Evolutionary conservation across 2,329 filamentous ascomycete species (phyloP), one percentile per base, ranked within the genome.

Genomic region (Leptographium galeiforme): DNA sequence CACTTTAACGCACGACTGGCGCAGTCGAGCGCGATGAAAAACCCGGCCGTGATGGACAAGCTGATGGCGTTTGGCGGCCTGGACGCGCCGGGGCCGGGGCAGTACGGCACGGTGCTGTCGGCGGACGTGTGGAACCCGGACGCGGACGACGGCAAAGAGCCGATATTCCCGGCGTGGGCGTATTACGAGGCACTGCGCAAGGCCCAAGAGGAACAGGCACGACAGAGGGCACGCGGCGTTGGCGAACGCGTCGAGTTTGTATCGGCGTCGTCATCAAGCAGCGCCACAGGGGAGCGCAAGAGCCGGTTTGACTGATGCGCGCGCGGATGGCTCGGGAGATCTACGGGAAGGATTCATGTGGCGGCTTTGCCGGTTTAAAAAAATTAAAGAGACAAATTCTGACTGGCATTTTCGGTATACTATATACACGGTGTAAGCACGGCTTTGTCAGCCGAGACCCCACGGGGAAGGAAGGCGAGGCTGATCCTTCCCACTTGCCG

Each of bases 1-100:
- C 87, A 93, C 67, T 91, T 91, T 73, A 90, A 93, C 65, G 73
- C 81, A 60, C 82, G 85, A 57, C 71, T 93, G 10, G 78, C 84
- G 39, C 74, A 76, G 54, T 85, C 83, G 0, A 68, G 77, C 0
- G 79, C 84, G 8, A 70, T 90, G 55, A 78, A 79, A 51, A 91
- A 91, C 63, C 87, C 87, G 2, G 78, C 77, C 44, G 70, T 90
- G 52, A 78, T 81, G 66, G 80, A 85, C 57, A 89, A 87, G 67
- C 72, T 91, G 53, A 74, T 89, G 70, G 74, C 72, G 30, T 90
- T 88, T 68, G 82, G 83, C 14, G 77, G 74, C 1, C 38, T 68
- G 5, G 62, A 71, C 39, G 64, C 57, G 4, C 19, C 34, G 1
- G 44, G 44, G 13, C 45, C 72, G 50, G 76, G 74, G 30, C 82